Percentiles rank a stretch among this genome's conserved stretches.
Evolutionary conservation across 2,329 filamentous ascomycete genomes (phyloP).

Genomic region (Leptographium radiaticola): DNA sequence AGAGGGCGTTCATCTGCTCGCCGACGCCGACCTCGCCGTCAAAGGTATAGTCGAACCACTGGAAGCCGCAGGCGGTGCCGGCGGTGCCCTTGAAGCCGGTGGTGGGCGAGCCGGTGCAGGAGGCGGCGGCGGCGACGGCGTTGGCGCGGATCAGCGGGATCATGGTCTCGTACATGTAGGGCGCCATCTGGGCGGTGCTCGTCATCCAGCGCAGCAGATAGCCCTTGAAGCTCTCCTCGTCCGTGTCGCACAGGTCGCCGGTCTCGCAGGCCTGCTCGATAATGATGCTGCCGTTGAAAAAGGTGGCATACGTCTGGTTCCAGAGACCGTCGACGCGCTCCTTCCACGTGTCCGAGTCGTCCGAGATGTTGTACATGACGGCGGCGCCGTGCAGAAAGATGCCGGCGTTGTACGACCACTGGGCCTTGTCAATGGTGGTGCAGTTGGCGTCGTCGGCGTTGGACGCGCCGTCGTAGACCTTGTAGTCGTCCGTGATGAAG

Average conservation of each 20-base stretch:
- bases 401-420: constrained; percentile 60
- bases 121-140: constrained; percentile 36
- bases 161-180: constrained; percentile 35
- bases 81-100: constrained; percentile 34
- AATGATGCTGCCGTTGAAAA: constrained; percentile 40
- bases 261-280: constrained; percentile 56
- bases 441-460: constrained; percentile 30
- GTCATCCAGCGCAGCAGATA: constrained; percentile 58
- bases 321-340: constrained; percentile 46
- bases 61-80: constrained; percentile 53
- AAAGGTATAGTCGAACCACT: constrained; percentile 43
- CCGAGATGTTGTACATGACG: constrained; percentile 51
- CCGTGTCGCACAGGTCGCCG: constrained; percentile 47
- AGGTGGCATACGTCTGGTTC: constrained; percentile 38
- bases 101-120: constrained; percentile 34
- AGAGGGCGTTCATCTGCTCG: constrained; percentile 55
- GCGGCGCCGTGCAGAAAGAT: constrained; percentile 49
- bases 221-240: constrained; percentile 66
- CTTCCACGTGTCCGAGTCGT: constrained; percentile 37
- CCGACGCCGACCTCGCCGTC: constrained; percentile 52
- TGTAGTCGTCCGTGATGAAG: constrained; percentile 41
- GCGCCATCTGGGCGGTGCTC: constrained; percentile 38
- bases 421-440: constrained; percentile 37
- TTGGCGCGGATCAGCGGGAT: constrained; percentile 36
- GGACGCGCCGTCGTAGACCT: constrained; percentile 44